Conservation (phyloP, 192 early-diverging fungal genomes). For the Mortierella hygrophila region DNA sequence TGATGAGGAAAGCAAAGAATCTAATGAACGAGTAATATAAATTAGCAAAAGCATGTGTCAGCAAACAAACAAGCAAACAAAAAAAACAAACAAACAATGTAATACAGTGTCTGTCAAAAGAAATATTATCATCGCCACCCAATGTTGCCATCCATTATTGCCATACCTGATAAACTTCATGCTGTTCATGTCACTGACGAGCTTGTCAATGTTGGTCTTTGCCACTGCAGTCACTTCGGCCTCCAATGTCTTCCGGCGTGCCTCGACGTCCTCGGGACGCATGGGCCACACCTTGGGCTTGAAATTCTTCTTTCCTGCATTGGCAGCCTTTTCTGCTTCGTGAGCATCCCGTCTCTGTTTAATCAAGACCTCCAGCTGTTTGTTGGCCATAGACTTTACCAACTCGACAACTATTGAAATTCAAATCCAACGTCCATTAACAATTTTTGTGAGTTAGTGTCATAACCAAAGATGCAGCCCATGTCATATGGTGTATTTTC, state of each 20-base stretch:
- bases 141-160: not conserved
- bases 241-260: constrained; percentile 52
- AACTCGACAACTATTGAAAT: constrained; percentile 19
- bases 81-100: not conserved
- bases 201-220: constrained; percentile 67
- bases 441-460: not conserved
- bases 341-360: constrained; percentile 49
- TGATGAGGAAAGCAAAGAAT: constrained; percentile 77
- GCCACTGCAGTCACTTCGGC: constrained; percentile 66
- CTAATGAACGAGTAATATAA: constrained; percentile 48
- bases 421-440: not conserved
- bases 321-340: constrained; percentile 55
- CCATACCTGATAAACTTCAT: constrained; percentile 71
- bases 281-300: constrained; percentile 50
- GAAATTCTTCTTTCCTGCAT: constrained; percentile 52
- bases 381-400: constrained; percentile 45
- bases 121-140: not conserved
- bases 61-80: not conserved
- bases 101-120: not conserved
- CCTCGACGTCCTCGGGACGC: constrained; percentile 44
- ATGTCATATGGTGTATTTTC: not conserved
- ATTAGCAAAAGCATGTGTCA: constrained; percentile 9
- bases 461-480: not conserved
- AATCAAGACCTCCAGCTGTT: constrained; percentile 40
- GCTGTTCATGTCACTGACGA: constrained; percentile 74